A percentile compares a stretch with the other conserved stretches of the same genome.
Evolutionary conservation across 2,329 filamentous ascomycete species (phyloP).

Genomic region (Diaporthe sp.): DNA sequence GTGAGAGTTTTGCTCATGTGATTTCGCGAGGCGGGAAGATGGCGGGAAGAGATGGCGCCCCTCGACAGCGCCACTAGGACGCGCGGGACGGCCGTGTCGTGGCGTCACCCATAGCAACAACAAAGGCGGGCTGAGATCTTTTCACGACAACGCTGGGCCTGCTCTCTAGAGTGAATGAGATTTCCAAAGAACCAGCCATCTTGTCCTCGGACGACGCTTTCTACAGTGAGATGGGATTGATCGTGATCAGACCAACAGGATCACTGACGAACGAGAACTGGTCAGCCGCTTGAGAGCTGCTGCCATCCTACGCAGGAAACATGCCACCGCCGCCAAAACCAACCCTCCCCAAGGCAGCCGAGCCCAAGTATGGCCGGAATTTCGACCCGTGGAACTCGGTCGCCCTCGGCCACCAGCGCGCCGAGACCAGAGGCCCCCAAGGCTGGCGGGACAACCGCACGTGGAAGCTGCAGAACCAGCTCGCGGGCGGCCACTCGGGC

Average conservation of each 20-base stretch:
- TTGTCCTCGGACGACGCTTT: background rate
- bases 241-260: background rate
- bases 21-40: slow-evolving; percentile 22
- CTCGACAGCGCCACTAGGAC: slow-evolving; percentile 18
- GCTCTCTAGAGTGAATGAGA: background rate
- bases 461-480: slow-evolving; percentile 79
- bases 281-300: background rate
- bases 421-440: slow-evolving; percentile 76
- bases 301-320: background rate
- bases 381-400: slow-evolving; percentile 82
- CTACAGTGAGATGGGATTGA: background rate
- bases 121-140: background rate
- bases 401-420: slow-evolving; percentile 83
- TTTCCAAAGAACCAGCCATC: background rate
- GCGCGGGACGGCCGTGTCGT: slow-evolving; percentile 34
- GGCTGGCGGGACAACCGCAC: slow-evolving; percentile 80
- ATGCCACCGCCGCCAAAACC: slow-evolving; percentile 39
- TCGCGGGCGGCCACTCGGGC: slow-evolving; percentile 69
- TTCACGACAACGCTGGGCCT: background rate
- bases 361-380: slow-evolving; percentile 57
- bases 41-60: slow-evolving; percentile 29
- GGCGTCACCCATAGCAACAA: slow-evolving; percentile 20
- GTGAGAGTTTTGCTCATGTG: slow-evolving; percentile 29
- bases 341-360: slow-evolving; percentile 52
- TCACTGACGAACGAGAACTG: background rate